These are phyloP conservation scores for Boeremia exigua DNA, from an alignment of 2,329 filamentous ascomycete species.

Conservation along the genomic window DNA sequence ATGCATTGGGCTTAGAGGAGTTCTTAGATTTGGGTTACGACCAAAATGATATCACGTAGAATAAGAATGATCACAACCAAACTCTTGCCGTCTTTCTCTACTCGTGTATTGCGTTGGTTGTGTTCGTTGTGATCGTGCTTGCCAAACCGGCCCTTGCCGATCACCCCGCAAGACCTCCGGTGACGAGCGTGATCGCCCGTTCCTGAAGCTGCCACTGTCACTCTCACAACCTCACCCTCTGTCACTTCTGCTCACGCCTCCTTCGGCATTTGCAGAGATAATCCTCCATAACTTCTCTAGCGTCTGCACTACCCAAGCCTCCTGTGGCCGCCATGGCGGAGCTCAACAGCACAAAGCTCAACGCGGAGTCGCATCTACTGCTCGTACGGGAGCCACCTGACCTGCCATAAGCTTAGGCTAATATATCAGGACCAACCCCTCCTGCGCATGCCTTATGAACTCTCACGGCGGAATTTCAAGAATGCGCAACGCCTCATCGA, in stretches of 20 bases:
- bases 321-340: slow-evolving; percentile 49
- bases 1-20: slow-evolving; percentile 50
- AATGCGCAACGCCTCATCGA: slow-evolving; percentile 79
- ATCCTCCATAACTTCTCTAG: neutral
- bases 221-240: neutral
- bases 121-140: neutral
- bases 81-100: neutral
- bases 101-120: neutral
- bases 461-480: slow-evolving; percentile 93
- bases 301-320: neutral
- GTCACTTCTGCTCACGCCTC: neutral
- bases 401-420: neutral
- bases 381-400: slow-evolving; percentile 60
- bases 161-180: slow-evolving; percentile 14
- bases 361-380: slow-evolving; percentile 76
- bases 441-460: slow-evolving; percentile 88
- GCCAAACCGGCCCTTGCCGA: neutral
- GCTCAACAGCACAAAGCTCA: slow-evolving; percentile 67
- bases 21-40: slow-evolving; percentile 46
- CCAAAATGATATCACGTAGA: slow-evolving; percentile 44
- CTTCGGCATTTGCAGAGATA: neutral
- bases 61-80: slow-evolving; percentile 14
- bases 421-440: slow-evolving; percentile 84
- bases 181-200: slow-evolving; percentile 4
- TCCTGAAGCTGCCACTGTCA: slow-evolving; percentile 1